These are phyloP conservation scores for Nicotiana otophora DNA, from an alignment of 257 asterid species.

Conservation along the genomic window DNA sequence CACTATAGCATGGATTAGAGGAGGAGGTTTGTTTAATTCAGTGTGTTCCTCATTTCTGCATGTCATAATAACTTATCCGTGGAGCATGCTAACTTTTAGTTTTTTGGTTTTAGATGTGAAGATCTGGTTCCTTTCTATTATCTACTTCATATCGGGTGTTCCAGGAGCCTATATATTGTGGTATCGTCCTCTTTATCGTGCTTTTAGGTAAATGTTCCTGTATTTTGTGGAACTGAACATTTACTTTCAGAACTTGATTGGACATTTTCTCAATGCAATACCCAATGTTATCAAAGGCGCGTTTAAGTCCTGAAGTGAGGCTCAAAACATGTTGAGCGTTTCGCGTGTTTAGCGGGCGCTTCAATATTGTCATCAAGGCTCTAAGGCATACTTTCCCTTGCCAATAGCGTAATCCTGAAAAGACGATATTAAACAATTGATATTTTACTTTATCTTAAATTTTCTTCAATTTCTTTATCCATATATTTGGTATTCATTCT, in stretches of 20 bases:
- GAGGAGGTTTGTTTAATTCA: constrained; percentile 48
- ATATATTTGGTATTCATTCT: too few relatives aligned
- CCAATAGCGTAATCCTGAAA: too few relatives aligned
- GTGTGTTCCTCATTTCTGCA: neutral
- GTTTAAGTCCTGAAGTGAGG: too few relatives aligned
- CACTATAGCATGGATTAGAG: constrained; percentile 86
- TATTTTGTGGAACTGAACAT: neutral
- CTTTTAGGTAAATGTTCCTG: constrained; percentile 54
- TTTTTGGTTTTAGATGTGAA: constrained; percentile 23
- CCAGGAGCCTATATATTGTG: constrained; percentile 95
- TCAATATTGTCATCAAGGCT: too few relatives aligned
- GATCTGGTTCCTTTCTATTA: constrained; percentile 89
- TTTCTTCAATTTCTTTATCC: too few relatives aligned
- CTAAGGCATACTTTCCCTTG: too few relatives aligned
- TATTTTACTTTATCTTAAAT: too few relatives aligned
- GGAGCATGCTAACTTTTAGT: neutral
- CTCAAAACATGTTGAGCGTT: too few relatives aligned
- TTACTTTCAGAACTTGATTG: neutral
- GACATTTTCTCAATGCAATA: neutral
- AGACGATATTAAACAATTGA: too few relatives aligned
- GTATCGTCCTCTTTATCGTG: constrained; percentile 96
- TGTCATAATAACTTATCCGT: neutral
- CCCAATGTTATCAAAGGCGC: neutral
- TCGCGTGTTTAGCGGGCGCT: too few relatives aligned
- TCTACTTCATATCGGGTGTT: constrained; percentile 89